Evolutionary conservation across 257 asterid species (phyloP), one percentile per base, ranked within the genome.

Genomic region (Plantago major): DNA sequence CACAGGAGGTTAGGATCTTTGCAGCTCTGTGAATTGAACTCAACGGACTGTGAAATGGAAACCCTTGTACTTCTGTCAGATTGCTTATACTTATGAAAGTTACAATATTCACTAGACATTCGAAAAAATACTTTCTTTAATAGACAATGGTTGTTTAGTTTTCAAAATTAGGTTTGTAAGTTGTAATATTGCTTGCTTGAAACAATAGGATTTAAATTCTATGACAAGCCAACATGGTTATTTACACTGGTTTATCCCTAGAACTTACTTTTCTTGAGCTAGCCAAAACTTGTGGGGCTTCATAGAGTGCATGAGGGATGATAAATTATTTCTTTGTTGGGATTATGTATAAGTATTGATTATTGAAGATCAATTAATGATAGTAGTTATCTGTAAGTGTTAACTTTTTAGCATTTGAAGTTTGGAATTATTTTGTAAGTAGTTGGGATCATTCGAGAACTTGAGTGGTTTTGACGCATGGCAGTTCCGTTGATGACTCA

Each of bases 381-480:
- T 38, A 43, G 26, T 44, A 16, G 37, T 60, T 22, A 22, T 22
- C 26, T 22, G 26, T 22, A 22, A 1, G 1, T 22, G 26, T 22
- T n/a, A 22, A 22, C 26, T 22, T 22, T 22, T 22, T 22, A 22
- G 47, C 60, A n/a, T 17, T 42, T 42, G 65, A 40, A 60, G 46
- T 22, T 14, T 60, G 46, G 17, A 49, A 58, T 47, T 12, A 16
- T 28, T 60, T 50, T 67, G 28, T 40, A 44, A 47, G 63, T 59
- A 46, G 15, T 42, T 42, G 55, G 40, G 19, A 19, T 45, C 26
- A 22, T 46, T 46, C 37, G 38, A 4, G 37, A 54, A 40, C 42
- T 47, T 53, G 45, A 46, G 19, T n/a, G 45, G 61, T 42, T 15
- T 33, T 28, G 50, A 53, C 45, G 67, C 67, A 58, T 67, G 65